phyloP scores from a whole-genome alignment of 2,329 filamentous ascomycete genomes.

The Chaetomium olivaceum region DNA sequence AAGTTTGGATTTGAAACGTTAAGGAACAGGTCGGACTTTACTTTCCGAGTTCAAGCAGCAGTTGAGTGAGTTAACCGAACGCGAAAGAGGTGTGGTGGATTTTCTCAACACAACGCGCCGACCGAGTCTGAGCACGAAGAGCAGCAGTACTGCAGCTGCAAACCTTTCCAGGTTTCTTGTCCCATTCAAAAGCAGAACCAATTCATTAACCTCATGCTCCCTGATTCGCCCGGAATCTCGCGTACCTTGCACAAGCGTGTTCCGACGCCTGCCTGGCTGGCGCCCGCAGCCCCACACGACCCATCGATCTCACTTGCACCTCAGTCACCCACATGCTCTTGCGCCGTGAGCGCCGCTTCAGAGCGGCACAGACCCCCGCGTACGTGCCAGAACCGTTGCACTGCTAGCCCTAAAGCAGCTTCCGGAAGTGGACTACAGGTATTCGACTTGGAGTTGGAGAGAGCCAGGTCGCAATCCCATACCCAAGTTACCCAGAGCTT shows the following conservation, averaged over 20 bases:
- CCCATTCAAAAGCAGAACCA: not conserved
- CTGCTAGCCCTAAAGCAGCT: not conserved
- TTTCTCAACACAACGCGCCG: not conserved
- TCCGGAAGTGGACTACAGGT: not conserved
- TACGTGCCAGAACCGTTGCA: not conserved
- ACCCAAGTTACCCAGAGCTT: not conserved
- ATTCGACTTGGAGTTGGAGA: not conserved
- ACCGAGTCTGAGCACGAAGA: not conserved
- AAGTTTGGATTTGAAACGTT: not conserved
- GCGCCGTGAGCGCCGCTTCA: not conserved
- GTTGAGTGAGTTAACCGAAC: no score
- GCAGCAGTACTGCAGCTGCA: not conserved
- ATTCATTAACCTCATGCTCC: not conserved
- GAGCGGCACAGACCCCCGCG: not conserved
- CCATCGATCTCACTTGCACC: not conserved
- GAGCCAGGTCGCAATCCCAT: no score
- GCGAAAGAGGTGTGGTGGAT: not conserved
- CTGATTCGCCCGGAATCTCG: constrained; percentile 2
- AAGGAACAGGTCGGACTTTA: not conserved
- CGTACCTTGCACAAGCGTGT: constrained; percentile 10
- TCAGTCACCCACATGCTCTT: not conserved
- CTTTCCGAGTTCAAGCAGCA: not conserved
- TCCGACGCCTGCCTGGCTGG: not conserved
- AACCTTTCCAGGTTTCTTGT: not conserved
- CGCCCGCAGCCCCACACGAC: not conserved